Conservation (phyloP, 2,329 filamentous ascomycete species). For the Arthrobotrys megalospora region DNA sequence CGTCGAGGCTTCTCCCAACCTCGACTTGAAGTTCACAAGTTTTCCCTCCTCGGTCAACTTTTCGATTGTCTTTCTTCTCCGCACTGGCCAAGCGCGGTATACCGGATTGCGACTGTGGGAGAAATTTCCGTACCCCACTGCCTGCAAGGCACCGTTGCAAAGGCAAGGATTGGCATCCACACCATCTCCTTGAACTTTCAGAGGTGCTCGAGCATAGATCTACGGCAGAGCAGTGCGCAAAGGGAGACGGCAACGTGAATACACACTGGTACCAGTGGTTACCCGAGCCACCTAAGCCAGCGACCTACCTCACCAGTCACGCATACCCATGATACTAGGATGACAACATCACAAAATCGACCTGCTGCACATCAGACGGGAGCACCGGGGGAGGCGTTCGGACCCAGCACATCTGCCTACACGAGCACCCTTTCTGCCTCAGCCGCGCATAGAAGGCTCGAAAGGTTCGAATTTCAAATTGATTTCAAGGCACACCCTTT, state of each 20-base stretch:
- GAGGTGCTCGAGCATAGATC: constrained; percentile 45
- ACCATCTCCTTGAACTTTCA: constrained; percentile 28
- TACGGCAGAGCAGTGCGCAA: neutral
- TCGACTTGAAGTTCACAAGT: constrained; percentile 4
- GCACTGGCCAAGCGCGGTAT: constrained; percentile 50
- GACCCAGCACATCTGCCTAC: constrained; percentile 14
- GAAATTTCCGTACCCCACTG: constrained; percentile 60
- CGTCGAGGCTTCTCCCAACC: constrained; percentile 19
- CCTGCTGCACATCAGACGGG: constrained; percentile 35
- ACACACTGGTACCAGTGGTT: constrained; percentile 45
- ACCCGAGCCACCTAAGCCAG: constrained; percentile 30
- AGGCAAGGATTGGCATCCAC: constrained; percentile 48
- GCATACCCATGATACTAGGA: constrained; percentile 14
- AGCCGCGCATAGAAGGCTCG: constrained; percentile 27
- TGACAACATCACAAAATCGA: constrained; percentile 27
- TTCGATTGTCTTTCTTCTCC: constrained; percentile 45
- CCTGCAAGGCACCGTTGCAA: constrained; percentile 61
- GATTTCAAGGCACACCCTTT: constrained; percentile 21
- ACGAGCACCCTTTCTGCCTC: constrained; percentile 9
- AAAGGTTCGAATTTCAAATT: constrained; percentile 48
- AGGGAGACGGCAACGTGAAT: constrained; percentile 26
- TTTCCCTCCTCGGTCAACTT: constrained; percentile 41
- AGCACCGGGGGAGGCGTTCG: constrained; percentile 23
- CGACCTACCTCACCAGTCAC: neutral
- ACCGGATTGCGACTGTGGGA: constrained; percentile 58